Conservation (phyloP, 1,284 basidiomycete species). For the Ustilago crameri region DNA sequence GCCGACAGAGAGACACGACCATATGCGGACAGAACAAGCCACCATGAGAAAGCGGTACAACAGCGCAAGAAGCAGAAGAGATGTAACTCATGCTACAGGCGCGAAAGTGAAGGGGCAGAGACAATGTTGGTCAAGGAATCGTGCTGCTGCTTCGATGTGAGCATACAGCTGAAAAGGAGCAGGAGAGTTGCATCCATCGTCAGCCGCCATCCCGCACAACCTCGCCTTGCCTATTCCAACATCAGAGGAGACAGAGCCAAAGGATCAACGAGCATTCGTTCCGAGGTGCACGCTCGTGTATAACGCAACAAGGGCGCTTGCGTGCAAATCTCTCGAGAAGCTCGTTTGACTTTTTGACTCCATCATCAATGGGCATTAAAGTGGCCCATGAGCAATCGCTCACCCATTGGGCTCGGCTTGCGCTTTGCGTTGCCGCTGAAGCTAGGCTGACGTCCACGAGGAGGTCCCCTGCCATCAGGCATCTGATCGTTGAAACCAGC, state of each 20-base stretch:
- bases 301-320: no score
- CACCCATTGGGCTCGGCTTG: slow-evolving; percentile 63
- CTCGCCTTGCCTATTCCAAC: no score
- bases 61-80: no score
- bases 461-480: slow-evolving; percentile 10
- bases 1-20: background rate
- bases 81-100: no score
- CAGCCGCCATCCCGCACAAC: background rate
- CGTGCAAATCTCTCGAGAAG: no score
- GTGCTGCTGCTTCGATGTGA: background rate
- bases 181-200: background rate
- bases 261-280: no score
- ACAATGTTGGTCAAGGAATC: no score
- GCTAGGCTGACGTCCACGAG: slow-evolving; percentile 47
- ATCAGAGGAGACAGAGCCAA: no score
- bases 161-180: slow-evolving; percentile 2
- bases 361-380: slow-evolving; percentile 48
- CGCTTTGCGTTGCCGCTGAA: slow-evolving; percentile 47
- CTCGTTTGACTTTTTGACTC: background rate
- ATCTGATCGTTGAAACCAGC: slow-evolving; percentile 29
- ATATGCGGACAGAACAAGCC: background rate
- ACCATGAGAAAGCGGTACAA: no score
- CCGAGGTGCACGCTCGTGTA: no score
- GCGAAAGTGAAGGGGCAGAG: background rate
- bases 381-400: slow-evolving; percentile 63